phyloP scores from a whole-genome alignment of 2,329 filamentous ascomycete species.

The Geosmithia putterillii region DNA sequence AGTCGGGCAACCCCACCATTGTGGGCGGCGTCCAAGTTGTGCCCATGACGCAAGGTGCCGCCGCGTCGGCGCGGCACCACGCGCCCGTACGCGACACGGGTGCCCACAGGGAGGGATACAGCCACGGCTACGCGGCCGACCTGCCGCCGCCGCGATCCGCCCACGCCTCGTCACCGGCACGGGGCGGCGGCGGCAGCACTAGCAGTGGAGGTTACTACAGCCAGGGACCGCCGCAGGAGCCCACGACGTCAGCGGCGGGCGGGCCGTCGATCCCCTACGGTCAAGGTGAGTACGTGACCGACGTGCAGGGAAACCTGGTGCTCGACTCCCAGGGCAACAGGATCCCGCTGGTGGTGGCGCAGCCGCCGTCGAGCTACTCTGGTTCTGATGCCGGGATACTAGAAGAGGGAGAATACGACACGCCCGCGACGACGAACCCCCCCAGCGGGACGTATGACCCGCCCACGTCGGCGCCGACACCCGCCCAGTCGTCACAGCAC shows the following conservation, averaged over 20 bases:
- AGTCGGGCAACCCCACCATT: conserved; percentile 76
- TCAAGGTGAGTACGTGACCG: conserved; percentile 61
- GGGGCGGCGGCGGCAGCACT: not conserved
- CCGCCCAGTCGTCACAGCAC: not conserved
- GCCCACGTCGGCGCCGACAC: conserved; percentile 12
- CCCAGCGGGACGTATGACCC: conserved; percentile 20
- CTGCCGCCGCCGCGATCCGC: conserved; percentile 25
- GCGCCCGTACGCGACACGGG: conserved; percentile 19
- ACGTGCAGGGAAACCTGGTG: conserved; percentile 47
- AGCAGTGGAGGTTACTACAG: conserved; percentile 2
- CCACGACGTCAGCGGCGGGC: too few relatives aligned
- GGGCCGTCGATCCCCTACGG: too few relatives aligned
- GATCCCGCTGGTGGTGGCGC: conserved; percentile 41
- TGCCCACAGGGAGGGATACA: conserved; percentile 10
- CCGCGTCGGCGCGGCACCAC: conserved; percentile 28
- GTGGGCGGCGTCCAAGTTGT: conserved; percentile 93
- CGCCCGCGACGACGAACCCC: conserved; percentile 30
- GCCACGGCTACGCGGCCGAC: conserved; percentile 18
- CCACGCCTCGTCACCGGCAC: conserved; percentile 1
- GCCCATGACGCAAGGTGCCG: conserved; percentile 68
- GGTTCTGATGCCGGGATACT: conserved; percentile 29
- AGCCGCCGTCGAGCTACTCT: conserved; percentile 29
- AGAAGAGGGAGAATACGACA: conserved; percentile 40
- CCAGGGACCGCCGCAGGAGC: conserved; percentile 9
- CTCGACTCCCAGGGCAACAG: conserved; percentile 49